Evolutionary conservation across 2,329 filamentous ascomycete genomes (phyloP).

Genomic region (Dactylonectria macrodidyma): DNA sequence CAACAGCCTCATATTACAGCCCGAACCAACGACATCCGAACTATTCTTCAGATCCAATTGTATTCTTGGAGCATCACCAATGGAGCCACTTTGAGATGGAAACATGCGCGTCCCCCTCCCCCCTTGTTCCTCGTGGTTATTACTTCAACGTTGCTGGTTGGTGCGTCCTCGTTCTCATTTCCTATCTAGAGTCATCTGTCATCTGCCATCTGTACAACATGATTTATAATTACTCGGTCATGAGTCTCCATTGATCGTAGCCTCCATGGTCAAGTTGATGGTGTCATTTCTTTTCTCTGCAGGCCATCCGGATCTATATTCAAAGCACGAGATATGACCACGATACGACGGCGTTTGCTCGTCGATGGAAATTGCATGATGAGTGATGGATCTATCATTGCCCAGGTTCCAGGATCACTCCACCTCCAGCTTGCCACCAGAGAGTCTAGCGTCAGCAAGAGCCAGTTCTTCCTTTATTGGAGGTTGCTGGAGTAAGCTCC

Average conservation of each 20-base stretch:
- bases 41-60: not conserved
- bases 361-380: too few species aligned
- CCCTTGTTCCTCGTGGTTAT: not conserved
- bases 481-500: not conserved
- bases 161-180: not conserved
- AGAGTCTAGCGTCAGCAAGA: not conserved
- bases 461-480: not conserved
- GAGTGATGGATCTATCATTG: too few species aligned
- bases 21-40: constrained; percentile 1
- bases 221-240: too few species aligned
- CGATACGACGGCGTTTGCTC: too few species aligned
- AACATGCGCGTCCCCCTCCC: not conserved
- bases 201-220: too few species aligned
- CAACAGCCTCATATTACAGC: not conserved
- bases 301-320: not conserved
- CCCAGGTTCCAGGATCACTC: too few species aligned
- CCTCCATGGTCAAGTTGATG: too few species aligned
- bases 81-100: not conserved
- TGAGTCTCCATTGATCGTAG: too few species aligned
- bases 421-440: not conserved
- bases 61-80: not conserved
- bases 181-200: too few species aligned
- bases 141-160: not conserved
- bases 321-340: too few species aligned
- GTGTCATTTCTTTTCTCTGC: not conserved